phyloP scores from a whole-genome alignment of 345 rosid genomes.

The Alliaria petiolata region DNA sequence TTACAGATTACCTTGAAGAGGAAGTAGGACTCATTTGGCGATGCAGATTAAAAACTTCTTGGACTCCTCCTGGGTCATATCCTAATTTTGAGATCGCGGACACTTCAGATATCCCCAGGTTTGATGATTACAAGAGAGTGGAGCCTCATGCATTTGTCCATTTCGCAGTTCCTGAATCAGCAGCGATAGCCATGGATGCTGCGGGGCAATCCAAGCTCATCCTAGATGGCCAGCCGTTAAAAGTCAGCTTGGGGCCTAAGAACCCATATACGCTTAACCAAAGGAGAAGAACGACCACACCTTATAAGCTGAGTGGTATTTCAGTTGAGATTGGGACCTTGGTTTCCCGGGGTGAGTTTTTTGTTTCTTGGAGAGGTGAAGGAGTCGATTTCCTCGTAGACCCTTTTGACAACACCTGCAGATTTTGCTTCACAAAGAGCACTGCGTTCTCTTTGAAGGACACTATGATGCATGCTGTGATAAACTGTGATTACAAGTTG shows the following conservation, averaged over 20 bases:
- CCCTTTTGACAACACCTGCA: constrained; percentile 77
- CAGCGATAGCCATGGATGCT: constrained; percentile 42
- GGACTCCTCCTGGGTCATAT: constrained; percentile 80
- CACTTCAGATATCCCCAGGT: constrained; percentile 26
- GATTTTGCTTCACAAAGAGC: constrained; percentile 57
- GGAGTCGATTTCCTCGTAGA: constrained; percentile 73
- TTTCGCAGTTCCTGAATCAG: constrained; percentile 53
- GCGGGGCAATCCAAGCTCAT: constrained; percentile 46
- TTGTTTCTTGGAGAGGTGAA: constrained; percentile 59
- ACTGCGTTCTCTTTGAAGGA: constrained; percentile 67
- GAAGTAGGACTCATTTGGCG: constrained; percentile 66
- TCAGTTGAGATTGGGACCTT: constrained; percentile 62
- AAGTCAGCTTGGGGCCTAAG: constrained; percentile 70
- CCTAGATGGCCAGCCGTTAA: constrained; percentile 44
- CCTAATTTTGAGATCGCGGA: constrained; percentile 50
- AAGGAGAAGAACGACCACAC: constrained; percentile 56
- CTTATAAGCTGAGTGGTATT: constrained; percentile 53
- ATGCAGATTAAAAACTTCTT: constrained; percentile 80
- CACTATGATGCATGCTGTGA: constrained; percentile 41
- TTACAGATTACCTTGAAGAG: constrained; percentile 50
- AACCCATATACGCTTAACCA: constrained; percentile 58
- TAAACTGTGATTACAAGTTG: constrained; percentile 77
- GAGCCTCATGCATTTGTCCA: constrained; percentile 90
- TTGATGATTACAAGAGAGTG: constrained; percentile 50
- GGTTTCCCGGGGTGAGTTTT: constrained; percentile 47